These are phyloP conservation scores for Komagataella populi DNA, from an alignment of 805 yeast genomes.

Conservation along the genomic window DNA sequence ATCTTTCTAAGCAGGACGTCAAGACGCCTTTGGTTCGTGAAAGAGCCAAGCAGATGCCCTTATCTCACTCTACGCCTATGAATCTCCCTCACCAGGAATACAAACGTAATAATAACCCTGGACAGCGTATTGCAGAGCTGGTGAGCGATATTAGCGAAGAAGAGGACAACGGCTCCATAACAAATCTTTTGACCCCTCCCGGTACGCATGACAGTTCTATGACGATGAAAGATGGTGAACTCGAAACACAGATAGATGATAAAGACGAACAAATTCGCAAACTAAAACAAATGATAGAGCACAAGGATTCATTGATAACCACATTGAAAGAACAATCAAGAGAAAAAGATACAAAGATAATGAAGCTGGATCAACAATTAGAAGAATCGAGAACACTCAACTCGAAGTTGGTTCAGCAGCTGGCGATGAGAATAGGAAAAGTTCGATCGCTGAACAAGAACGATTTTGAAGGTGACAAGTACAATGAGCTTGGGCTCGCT, in stretches of 20 bases:
- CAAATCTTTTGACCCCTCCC: neutral
- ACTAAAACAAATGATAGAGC: neutral
- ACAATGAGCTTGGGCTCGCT: conserved; percentile 4
- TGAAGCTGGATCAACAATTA: neutral
- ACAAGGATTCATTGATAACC: neutral
- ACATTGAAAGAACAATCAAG: neutral
- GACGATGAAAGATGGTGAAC: neutral
- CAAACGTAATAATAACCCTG: neutral
- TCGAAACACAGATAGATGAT: neutral
- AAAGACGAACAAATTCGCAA: neutral
- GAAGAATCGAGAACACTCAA: neutral
- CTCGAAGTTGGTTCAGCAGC: neutral
- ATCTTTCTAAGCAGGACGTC: neutral
- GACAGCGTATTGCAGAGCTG: neutral
- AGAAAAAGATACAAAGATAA: neutral
- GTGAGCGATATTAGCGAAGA: neutral
- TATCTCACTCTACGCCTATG: neutral
- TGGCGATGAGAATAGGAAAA: neutral
- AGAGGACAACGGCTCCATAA: neutral
- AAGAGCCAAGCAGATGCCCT: neutral
- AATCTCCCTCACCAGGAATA: neutral
- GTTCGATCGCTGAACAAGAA: neutral
- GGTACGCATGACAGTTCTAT: neutral
- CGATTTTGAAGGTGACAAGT: neutral
- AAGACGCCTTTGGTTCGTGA: neutral